Evolutionary conservation across 345 rosid species (phyloP), one percentile per base, ranked within the genome.

Genomic region (Populus euphratica): DNA sequence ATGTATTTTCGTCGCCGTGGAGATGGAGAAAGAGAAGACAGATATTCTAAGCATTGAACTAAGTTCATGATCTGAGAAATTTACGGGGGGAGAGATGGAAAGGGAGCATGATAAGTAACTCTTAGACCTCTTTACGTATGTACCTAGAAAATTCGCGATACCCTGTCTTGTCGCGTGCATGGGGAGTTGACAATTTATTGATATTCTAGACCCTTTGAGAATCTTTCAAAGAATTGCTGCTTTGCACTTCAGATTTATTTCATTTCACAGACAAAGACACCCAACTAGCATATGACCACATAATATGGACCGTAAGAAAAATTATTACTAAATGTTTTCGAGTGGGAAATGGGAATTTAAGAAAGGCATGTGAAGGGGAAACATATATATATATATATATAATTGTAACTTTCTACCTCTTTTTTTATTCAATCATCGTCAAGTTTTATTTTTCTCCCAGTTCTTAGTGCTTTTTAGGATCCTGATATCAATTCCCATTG

Each of bases 171-270:
- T 81, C 73, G 56, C 73, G 21, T 80, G 81, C 87, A 76, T 76
- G 84, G 72, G 76, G 87, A 77, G 87, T 84, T 84, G 87, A 86
- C 89, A 71, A 80, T 77, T 78, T 39, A 66, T 70, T 83, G 50
- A 13, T 47, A 63, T 72, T 74, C 69, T 73, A 70, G 20, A 41
- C 41, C 74, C 38, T 33, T 11, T 17, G 43, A 23, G 87, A 86
- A 86, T 86, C 87, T 84, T 84, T 84, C 82, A 73, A 72, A 77
- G 73, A 83, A 81, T 81, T 73, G 38, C 23, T 81, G 39, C 10
- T 20, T 41, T 18, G 27, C 20, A 0, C 71, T 83, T 81, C 50
- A 5, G n/a, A 9, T 72, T 0, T 71, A 43, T 27, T 8, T 54
- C 56, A 43, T 27, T 8, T 54, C 68, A 63, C 29, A 54, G 80